Base-by-base conservation (phyloP, 2,329 filamentous ascomycete species). In the Thelonectria blattea region DNA sequence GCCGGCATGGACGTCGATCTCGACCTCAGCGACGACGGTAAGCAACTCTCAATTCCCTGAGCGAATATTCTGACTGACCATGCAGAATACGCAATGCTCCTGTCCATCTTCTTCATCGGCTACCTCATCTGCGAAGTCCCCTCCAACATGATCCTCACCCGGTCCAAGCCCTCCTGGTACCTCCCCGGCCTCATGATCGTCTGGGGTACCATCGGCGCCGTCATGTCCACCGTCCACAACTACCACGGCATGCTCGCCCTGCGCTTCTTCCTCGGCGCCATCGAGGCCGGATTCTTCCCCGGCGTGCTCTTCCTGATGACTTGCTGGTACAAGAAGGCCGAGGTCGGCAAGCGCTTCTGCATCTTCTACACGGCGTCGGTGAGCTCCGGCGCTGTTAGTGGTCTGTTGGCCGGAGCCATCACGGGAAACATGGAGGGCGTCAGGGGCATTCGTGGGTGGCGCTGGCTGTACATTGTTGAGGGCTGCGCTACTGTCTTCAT, bases 381-480 rank as follows among this genome's bases (percentile, higher is more conserved):
- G 6, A 75, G 89, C 0, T 86, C 87, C 0, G 86, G 86, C 7
- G 87, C 87, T 0, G 88, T 90, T 61, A 87, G 88, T 6, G 88
- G 88, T 0, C 78, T 90, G 0, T 75, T 91, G 0, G 82, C 82
- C 1, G 85, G 80, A 1, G 88, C 76, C 0, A 90, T 91, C 55
- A 78, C 89, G 7, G 84, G 78, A 0, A 78, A 90, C 12, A 73
- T 81, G 53, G 72, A 79, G 50, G 82, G 88, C 52, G 87, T 85
- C 14, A 71, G 85, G 1, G 72, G 77, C 12, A 75, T 89, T 0
- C 76, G 75, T 30, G 76, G 74, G n/a, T 91, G 88, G 88, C 79
- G 87, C 6, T 89, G 89, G 88, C 88, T 90, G 58, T 91, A 90
- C 61, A 82, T 82, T 8, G 84, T 91, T 17, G 88, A 91, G 71